phyloP scores from a whole-genome alignment of 768 basidiomycete species.

The Cyclocybe aegerita region DNA sequence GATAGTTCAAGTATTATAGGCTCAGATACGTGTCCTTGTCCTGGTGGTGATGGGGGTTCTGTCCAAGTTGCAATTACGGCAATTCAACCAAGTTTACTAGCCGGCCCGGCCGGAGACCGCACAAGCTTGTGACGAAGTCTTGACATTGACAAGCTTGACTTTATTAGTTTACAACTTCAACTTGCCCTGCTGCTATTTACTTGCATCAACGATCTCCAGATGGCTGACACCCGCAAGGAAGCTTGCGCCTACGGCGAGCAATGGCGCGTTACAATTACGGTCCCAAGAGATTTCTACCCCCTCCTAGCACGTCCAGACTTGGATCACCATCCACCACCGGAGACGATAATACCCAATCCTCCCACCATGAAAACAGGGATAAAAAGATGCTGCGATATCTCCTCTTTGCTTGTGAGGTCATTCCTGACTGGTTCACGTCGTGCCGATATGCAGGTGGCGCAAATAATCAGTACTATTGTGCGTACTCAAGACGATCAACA shows the following conservation, averaged over 20 bases:
- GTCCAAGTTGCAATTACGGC: too few species aligned
- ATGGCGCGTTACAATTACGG: not conserved
- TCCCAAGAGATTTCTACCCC: not conserved
- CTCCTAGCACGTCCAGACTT: not conserved
- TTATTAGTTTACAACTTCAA: not conserved
- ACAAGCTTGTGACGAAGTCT: too few species aligned
- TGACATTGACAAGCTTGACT: too few species aligned
- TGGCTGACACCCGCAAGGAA: not conserved
- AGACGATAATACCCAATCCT: not conserved
- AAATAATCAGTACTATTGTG: slow-evolving; percentile 4
- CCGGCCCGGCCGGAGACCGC: too few species aligned
- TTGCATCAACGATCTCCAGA: not conserved
- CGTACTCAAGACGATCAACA: not conserved
- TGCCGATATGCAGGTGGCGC: slow-evolving; percentile 8
- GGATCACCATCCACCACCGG: not conserved
- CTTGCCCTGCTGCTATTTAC: not conserved
- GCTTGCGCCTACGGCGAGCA: not conserved
- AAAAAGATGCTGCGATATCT: not conserved
- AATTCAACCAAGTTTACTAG: too few species aligned
- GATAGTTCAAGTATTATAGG: too few species aligned
- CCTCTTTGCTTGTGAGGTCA: not conserved
- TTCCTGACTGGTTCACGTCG: not conserved
- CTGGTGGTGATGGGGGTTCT: too few species aligned
- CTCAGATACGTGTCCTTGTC: too few species aligned
- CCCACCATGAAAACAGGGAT: not conserved